phyloP scores from a whole-genome alignment of 495 filamentous ascomycete species.

The Neohortaea acidophila region DNA sequence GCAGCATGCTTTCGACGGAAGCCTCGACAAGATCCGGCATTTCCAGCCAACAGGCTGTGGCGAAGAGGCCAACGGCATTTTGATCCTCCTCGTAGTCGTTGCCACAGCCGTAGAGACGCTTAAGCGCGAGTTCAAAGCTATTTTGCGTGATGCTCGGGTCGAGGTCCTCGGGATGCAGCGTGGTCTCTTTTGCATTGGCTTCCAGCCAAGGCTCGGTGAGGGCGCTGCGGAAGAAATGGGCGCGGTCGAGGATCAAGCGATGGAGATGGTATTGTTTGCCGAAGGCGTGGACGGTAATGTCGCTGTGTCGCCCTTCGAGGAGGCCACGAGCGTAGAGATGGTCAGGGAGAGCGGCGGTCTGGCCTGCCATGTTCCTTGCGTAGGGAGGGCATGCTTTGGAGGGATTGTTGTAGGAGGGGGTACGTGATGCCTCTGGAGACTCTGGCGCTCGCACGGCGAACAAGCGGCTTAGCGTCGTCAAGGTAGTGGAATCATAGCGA shows the following conservation, averaged over 20 bases:
- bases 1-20: slow-evolving; percentile 37
- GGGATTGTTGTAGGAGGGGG: slow-evolving; percentile 21
- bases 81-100: slow-evolving; percentile 35
- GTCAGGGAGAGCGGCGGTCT: slow-evolving; percentile 35
- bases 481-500: slow-evolving; percentile 19
- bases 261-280: slow-evolving; percentile 39
- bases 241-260: slow-evolving; percentile 41
- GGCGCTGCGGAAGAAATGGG: slow-evolving; percentile 42
- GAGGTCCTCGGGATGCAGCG: slow-evolving; percentile 41
- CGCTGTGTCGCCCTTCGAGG: slow-evolving; percentile 39
- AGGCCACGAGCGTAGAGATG: slow-evolving; percentile 45
- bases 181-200: slow-evolving; percentile 37
- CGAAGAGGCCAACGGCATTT: slow-evolving; percentile 42
- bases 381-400: slow-evolving; percentile 8
- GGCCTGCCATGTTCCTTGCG: slow-evolving; percentile 20
- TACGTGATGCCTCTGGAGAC: slow-evolving; percentile 18
- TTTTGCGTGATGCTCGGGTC: slow-evolving; percentile 41
- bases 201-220: slow-evolving; percentile 46
- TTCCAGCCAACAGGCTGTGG: slow-evolving; percentile 44
- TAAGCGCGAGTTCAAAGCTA: slow-evolving; percentile 43
- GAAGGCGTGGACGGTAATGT: slow-evolving; percentile 41
- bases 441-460: slow-evolving; percentile 22
- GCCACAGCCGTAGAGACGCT: slow-evolving; percentile 39
- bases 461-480: slow-evolving; percentile 24
- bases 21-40: slow-evolving; percentile 44